phyloP scores from a whole-genome alignment of 805 yeast species.

The Suhomyces sp. region DNA sequence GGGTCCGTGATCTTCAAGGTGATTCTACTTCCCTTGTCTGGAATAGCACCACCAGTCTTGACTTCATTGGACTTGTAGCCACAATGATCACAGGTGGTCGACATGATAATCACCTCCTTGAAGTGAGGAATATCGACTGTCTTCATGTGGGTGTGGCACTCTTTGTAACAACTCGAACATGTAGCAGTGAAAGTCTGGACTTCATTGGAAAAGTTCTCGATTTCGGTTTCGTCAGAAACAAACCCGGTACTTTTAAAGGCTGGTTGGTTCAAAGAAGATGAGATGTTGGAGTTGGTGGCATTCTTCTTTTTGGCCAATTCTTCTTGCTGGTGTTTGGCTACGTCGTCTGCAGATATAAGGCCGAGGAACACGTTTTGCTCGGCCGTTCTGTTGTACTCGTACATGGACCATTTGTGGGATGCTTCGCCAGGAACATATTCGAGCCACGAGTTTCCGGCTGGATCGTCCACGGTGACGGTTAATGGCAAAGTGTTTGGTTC shows the following conservation, averaged over 20 bases:
- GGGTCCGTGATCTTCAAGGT: slow-evolving; percentile 77
- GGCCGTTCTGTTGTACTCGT: slow-evolving; percentile 77
- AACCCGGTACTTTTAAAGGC: slow-evolving; percentile 51
- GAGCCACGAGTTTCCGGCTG: slow-evolving; percentile 97
- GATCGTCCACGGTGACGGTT: slow-evolving; percentile 81
- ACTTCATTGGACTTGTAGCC: slow-evolving; percentile 97
- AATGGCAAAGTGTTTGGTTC: slow-evolving; percentile 69
- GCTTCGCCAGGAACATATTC: slow-evolving; percentile 86
- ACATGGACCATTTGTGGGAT: slow-evolving; percentile 83
- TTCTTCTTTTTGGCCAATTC: slow-evolving; percentile 48
- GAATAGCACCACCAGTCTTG: slow-evolving; percentile 96
- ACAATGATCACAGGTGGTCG: slow-evolving; percentile 87
- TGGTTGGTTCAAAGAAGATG: slow-evolving; percentile 16
- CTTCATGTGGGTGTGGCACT: slow-evolving; percentile 94
- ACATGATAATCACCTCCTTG: slow-evolving; percentile 95
- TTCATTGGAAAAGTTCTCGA: slow-evolving; percentile 83
- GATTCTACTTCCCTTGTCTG: slow-evolving; percentile 75
- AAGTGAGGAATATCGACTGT: slow-evolving; percentile 95
- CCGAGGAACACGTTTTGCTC: slow-evolving; percentile 88
- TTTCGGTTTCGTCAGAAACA: slow-evolving; percentile 67
- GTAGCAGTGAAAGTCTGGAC: slow-evolving; percentile 91
- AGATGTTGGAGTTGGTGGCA: slow-evolving; percentile 35
- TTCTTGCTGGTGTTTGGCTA: slow-evolving; percentile 43
- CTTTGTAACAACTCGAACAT: slow-evolving; percentile 82
- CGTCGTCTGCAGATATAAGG: slow-evolving; percentile 66